phyloP scores from a whole-genome alignment of 2,329 filamentous ascomycete species.

The Penicillium sp. region DNA sequence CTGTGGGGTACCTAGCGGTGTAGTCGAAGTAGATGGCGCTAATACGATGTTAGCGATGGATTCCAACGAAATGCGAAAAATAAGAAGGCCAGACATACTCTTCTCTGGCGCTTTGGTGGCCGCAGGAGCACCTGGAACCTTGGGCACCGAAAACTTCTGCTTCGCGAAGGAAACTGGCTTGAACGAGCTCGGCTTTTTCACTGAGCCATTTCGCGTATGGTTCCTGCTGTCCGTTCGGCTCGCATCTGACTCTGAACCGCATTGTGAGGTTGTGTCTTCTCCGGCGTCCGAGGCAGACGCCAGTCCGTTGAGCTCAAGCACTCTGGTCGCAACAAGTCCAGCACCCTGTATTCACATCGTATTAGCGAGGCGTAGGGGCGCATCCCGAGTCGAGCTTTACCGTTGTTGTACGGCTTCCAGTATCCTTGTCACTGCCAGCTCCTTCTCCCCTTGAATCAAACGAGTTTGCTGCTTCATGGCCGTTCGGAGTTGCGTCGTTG shows the following conservation, averaged over 20 bases:
- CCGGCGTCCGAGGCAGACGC: slow-evolving; percentile 39
- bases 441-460: slow-evolving; percentile 20
- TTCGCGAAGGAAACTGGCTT: slow-evolving; percentile 67
- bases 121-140: slow-evolving; percentile 58
- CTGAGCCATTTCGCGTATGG: slow-evolving; percentile 50
- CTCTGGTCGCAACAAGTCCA: slow-evolving; percentile 37
- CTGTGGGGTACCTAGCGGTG: slow-evolving; percentile 41
- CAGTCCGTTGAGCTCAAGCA: slow-evolving; percentile 43
- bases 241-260: slow-evolving; percentile 65
- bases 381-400: slow-evolving; percentile 29
- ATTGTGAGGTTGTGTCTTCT: slow-evolving; percentile 44
- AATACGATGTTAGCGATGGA: slow-evolving; percentile 1
- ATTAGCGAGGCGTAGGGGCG: slow-evolving; percentile 22
- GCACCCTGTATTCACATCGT: slow-evolving; percentile 31
- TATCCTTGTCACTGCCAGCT: slow-evolving; percentile 27
- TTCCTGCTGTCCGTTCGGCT: slow-evolving; percentile 56
- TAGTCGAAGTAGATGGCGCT: slow-evolving; percentile 42
- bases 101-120: slow-evolving; percentile 57
- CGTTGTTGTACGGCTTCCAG: slow-evolving; percentile 26
- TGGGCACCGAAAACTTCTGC: slow-evolving; percentile 61
- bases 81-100: slow-evolving; percentile 41
- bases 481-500: slow-evolving; percentile 27
- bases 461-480: slow-evolving; percentile 24
- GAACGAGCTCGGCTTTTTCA: slow-evolving; percentile 64
- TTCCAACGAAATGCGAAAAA: not conserved